Conservation (phyloP, 1,139 yeast species). For the Candida sp. region DNA sequence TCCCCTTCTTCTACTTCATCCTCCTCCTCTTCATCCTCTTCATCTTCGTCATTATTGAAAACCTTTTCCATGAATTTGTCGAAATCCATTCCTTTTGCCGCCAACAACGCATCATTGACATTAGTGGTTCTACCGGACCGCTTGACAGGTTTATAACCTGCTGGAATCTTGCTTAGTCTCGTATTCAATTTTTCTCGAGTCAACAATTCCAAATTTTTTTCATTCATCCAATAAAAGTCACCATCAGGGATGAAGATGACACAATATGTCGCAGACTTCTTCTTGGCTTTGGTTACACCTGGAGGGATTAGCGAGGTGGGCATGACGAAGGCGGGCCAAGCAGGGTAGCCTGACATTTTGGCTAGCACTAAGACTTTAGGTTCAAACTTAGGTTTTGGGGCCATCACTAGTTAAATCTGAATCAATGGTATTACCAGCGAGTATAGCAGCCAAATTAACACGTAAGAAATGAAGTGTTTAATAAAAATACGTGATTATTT, state of each 20-base stretch:
- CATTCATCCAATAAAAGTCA: constrained; percentile 46
- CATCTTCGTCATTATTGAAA: constrained; percentile 22
- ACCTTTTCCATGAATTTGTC: constrained; percentile 33
- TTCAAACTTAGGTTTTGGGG: constrained; percentile 13
- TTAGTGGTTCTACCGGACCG: constrained; percentile 25
- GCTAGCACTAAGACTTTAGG: constrained; percentile 41
- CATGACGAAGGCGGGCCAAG: constrained; percentile 50
- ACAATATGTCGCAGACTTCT: constrained; percentile 37
- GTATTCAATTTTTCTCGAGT: constrained; percentile 25
- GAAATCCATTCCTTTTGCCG: constrained; percentile 35
- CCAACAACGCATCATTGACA: constrained; percentile 38
- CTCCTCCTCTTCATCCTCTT: constrained; percentile 24
- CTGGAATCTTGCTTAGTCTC: constrained; percentile 27
- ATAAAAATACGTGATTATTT: neutral
- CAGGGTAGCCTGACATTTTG: constrained; percentile 47
- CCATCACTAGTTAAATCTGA: neutral
- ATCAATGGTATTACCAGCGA: neutral
- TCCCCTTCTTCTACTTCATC: constrained; percentile 19
- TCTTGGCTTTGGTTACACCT: constrained; percentile 34
- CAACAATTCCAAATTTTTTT: constrained; percentile 32
- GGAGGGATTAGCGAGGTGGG: constrained; percentile 38
- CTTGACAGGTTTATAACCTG: constrained; percentile 10
- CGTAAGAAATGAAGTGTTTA: neutral
- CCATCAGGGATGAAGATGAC: constrained; percentile 50
- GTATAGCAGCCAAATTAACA: neutral